These are phyloP conservation scores for Leishmania lainsoni DNA, from an alignment of 208 protist genomes.

Conservation along the genomic window DNA sequence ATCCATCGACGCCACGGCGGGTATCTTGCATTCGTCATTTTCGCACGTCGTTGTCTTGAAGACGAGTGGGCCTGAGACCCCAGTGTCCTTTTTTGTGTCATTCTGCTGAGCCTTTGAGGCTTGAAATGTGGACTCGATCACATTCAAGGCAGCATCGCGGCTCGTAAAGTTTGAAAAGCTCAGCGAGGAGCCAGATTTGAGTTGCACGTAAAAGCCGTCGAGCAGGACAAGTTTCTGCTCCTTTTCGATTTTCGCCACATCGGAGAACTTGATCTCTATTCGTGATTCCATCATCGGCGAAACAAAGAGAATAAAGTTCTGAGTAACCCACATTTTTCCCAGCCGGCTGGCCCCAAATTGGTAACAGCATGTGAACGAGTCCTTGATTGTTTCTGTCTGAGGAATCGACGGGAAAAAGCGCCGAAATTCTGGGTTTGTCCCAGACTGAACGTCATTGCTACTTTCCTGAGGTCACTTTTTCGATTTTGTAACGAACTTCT, in stretches of 20 bases:
- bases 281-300: slow-evolving; percentile 50
- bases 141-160: slow-evolving; percentile 52
- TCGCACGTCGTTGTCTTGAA: slow-evolving; percentile 51
- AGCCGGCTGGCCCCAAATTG: slow-evolving; percentile 50
- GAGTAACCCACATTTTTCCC: slow-evolving; percentile 61
- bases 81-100: background rate
- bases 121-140: slow-evolving; percentile 40
- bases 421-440: slow-evolving; percentile 19
- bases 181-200: slow-evolving; percentile 32
- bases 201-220: slow-evolving; percentile 48
- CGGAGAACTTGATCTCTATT: slow-evolving; percentile 45
- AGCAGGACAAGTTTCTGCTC: slow-evolving; percentile 62
- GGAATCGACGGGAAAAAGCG: slow-evolving; percentile 47
- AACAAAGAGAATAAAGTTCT: slow-evolving; percentile 55
- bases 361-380: slow-evolving; percentile 62
- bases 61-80: slow-evolving; percentile 13
- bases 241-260: slow-evolving; percentile 55
- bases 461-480: slow-evolving; percentile 2
- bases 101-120: slow-evolving; percentile 13
- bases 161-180: slow-evolving; percentile 67
- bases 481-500: slow-evolving; percentile 7
- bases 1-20: slow-evolving; percentile 44
- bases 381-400: slow-evolving; percentile 35
- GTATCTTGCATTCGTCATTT: slow-evolving; percentile 45
- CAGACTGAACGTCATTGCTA: background rate